A percentile compares a stretch with the other conserved stretches of the same genome.
Conservation (phyloP, 1,139 yeast species). For the Williopsis jadinii region DNA sequence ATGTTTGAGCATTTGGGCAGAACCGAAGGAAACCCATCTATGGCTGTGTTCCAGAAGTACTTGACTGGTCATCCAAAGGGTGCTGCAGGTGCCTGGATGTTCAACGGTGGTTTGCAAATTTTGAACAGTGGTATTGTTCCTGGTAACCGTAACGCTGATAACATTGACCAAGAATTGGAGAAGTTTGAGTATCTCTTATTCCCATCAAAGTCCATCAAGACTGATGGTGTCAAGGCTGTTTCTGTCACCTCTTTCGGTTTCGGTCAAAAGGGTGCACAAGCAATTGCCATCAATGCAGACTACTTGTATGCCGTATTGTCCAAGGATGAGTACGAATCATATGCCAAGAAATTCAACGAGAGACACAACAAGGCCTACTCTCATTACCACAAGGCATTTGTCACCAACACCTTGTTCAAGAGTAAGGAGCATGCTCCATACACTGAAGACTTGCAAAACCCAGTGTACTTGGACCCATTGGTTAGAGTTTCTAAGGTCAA, state of each 20-base stretch:
- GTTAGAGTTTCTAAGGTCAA: slow-evolving; percentile 46
- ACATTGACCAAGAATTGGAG: slow-evolving; percentile 77
- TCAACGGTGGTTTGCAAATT: slow-evolving; percentile 95
- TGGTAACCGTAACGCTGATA: slow-evolving; percentile 98
- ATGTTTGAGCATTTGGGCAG: slow-evolving; percentile 97
- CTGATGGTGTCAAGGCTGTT: slow-evolving; percentile 96
- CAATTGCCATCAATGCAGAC: slow-evolving; percentile 86
- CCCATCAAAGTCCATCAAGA: slow-evolving; percentile 90
- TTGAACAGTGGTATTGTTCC: slow-evolving; percentile 92
- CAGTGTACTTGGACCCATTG: slow-evolving; percentile 92
- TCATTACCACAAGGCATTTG: slow-evolving; percentile 93
- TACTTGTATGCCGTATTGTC: slow-evolving; percentile 83
- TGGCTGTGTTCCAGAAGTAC: slow-evolving; percentile 98
- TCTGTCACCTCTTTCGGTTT: slow-evolving; percentile 97
- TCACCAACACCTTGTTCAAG: slow-evolving; percentile 84
- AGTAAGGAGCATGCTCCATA: slow-evolving; percentile 95
- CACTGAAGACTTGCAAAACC: slow-evolving; percentile 75
- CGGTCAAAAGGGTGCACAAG: slow-evolving; percentile 99
- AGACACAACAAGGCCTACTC: slow-evolving; percentile 91
- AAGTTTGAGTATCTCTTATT: slow-evolving; percentile 82
- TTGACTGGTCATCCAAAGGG: slow-evolving; percentile 99
- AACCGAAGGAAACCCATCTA: slow-evolving; percentile 94
- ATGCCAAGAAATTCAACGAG: slow-evolving; percentile 61
- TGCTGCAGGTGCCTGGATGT: slow-evolving; percentile 99
- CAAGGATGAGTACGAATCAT: slow-evolving; percentile 59